phyloP scores from a whole-genome alignment of 208 protist species.

The Wallacemonas collosoma region DNA sequence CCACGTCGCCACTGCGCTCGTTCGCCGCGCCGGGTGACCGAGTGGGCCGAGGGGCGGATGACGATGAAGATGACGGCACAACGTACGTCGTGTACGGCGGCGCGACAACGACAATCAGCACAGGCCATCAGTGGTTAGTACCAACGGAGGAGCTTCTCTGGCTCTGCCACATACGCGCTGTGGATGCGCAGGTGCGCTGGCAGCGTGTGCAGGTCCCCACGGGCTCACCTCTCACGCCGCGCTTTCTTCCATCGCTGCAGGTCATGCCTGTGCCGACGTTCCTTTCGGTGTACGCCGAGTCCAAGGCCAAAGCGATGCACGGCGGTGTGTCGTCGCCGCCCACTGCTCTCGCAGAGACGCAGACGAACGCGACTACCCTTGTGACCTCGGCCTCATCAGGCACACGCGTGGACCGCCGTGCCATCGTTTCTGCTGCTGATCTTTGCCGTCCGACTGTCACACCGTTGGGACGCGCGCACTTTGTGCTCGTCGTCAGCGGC shows the following conservation, averaged over 20 bases:
- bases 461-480: not conserved
- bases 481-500: conserved; percentile 14
- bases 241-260: conserved; percentile 43
- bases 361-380: too few relatives aligned
- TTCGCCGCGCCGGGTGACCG: too few relatives aligned
- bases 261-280: conserved; percentile 16
- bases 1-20: conserved; percentile 17
- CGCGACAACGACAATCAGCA: conserved; percentile 9
- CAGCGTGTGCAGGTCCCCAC: conserved; percentile 36
- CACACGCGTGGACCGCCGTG: too few relatives aligned
- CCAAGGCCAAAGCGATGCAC: not conserved
- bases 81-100: conserved; percentile 37
- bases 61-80: conserved; percentile 20
- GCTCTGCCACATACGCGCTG: conserved; percentile 34
- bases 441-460: not conserved
- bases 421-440: conserved; percentile 2
- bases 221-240: conserved; percentile 27
- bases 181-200: conserved; percentile 33
- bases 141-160: conserved; percentile 56
- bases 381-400: too few relatives aligned
- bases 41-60: not conserved
- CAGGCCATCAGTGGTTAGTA: conserved; percentile 23
- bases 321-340: too few relatives aligned
- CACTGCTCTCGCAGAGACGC: too few relatives aligned
- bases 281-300: not conserved